Base-by-base conservation (phyloP, 2,329 filamentous ascomycete genomes). In the Cephalotrichum gorgonifer region DNA sequence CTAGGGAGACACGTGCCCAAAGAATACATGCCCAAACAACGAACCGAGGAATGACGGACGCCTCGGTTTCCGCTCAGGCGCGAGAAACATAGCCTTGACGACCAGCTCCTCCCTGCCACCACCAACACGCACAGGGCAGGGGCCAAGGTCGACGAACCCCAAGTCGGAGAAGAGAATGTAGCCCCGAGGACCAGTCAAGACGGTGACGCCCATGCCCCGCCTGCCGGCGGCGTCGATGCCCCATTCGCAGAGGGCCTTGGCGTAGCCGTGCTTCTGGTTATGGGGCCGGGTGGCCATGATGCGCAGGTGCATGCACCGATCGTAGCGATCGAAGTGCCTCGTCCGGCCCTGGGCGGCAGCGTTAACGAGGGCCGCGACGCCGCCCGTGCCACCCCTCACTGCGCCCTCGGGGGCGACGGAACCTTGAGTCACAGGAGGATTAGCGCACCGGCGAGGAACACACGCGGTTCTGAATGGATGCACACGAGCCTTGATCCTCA, bases 121-220 rank as follows among this genome's bases (percentile, higher is more conserved):
- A 6, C 50, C 48, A 5, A 39, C 44, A 2, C 52, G 48, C 6
- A 56, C 30, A 9, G 39, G 22, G 7, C 54, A 43, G n/a, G 51
- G 47, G 15, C 54, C 54, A 6, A 53, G 6, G 11, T 56, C 53
- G 11, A 23, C 14, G 14, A 56, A 56, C 4, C 52, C 53, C 35
- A 55, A 48, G 31, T 52, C 53, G 1, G 54, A 56, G 44, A 56
- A 48, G 20, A 54, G 30, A 11, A 56, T 47, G 47, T 56, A 56
- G 14, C 47, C 54, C 9, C 50, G 47, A 5, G 48, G 15, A 23
- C 48, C 52, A 2, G 53, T 51, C 46, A 46, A 44, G 8, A 53
- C 48, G 22, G 50, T 50, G 8, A 55, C 44, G n/a, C 44, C 43
- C 22, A 47, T 33, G 15, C 41, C 43, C 35, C 27, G 26, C 25